These are phyloP conservation scores for Sporothrix dimorphospora DNA, from an alignment of 2,329 filamentous ascomycete genomes.

Conservation along the genomic window DNA sequence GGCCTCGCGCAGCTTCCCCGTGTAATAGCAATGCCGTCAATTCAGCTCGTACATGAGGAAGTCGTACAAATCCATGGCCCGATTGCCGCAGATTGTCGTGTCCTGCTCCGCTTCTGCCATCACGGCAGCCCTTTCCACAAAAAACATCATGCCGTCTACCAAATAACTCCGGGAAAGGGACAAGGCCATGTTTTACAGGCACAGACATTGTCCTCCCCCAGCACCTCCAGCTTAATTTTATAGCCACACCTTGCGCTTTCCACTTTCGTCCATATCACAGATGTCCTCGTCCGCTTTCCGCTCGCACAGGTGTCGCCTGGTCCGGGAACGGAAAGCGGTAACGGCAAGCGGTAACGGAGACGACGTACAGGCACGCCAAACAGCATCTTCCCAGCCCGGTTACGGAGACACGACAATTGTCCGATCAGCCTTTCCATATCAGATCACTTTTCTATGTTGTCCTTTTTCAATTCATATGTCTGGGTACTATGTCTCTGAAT, in stretches of 20 bases:
- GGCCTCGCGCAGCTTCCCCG: background rate
- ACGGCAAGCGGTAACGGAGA: slow-evolving; percentile 11
- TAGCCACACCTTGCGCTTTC: background rate
- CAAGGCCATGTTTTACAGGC: background rate
- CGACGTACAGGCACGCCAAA: background rate
- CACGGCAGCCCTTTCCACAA: background rate
- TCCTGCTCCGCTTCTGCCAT: background rate
- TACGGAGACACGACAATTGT: slow-evolving; percentile 17
- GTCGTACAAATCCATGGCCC: background rate
- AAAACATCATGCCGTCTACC: background rate
- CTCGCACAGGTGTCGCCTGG: background rate
- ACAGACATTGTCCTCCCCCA: background rate
- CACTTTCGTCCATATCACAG: background rate
- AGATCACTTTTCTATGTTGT: background rate
- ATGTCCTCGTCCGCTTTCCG: slow-evolving; percentile 1
- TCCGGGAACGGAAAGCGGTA: slow-evolving; percentile 25
- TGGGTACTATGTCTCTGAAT: no score
- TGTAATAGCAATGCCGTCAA: background rate
- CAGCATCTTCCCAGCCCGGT: slow-evolving; percentile 13
- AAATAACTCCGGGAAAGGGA: background rate
- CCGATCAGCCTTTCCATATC: background rate
- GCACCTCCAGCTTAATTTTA: background rate
- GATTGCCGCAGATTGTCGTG: background rate
- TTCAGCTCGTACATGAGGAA: background rate
- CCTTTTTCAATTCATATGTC: background rate